Evolutionary conservation across 2,329 filamentous ascomycete genomes (phyloP), one percentile per base, ranked within the genome.

Genomic region (Periconia macrospinosa): DNA sequence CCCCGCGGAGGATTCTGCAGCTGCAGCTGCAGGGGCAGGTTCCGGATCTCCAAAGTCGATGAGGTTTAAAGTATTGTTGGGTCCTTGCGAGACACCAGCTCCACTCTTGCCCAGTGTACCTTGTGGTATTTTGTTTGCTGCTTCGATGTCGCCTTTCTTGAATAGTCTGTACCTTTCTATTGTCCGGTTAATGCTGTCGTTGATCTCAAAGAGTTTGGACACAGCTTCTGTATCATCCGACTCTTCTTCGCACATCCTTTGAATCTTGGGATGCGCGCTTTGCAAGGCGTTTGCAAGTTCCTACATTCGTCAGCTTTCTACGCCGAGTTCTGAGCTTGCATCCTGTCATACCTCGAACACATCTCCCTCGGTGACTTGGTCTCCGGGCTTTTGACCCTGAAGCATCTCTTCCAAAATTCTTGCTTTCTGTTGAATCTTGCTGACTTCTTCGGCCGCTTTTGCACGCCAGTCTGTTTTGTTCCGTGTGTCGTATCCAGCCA

Each of bases 221-320:
- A 99, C 94, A 6, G 94, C 94, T 77, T 97, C 94, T 57, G 92
- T 87, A 69, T 99, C 94, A 57, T 97, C 93, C 11, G 92, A 97
- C 70, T 99, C 94, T 75, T 99, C 94, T 75, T 97, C 93, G 69
- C 93, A 97, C 93, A 99, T 99, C 77, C 91, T 97, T 72, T 97
- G 93, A 60, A 99, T 97, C 79, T 99, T 99, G 9, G 94, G 94
- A 67, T 99, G 94, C 2, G 94, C 94, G 69, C 89, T 97, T 72
- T 91, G 90, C 44, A 99, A 81, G 10, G 94, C 87, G 59, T 89
- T 88, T 6, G 92, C 92, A 50, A 99, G 83, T 79, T 99, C 94
- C 80, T 92, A 37, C 13, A 13, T 33, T n/a, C 15, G 54, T 71
- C 35, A 70, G 56, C 48, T 18, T 53, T 45, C 30, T 20, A 59